These are phyloP conservation scores for Candida alai DNA, from an alignment of 805 yeast species.

Conservation along the genomic window DNA sequence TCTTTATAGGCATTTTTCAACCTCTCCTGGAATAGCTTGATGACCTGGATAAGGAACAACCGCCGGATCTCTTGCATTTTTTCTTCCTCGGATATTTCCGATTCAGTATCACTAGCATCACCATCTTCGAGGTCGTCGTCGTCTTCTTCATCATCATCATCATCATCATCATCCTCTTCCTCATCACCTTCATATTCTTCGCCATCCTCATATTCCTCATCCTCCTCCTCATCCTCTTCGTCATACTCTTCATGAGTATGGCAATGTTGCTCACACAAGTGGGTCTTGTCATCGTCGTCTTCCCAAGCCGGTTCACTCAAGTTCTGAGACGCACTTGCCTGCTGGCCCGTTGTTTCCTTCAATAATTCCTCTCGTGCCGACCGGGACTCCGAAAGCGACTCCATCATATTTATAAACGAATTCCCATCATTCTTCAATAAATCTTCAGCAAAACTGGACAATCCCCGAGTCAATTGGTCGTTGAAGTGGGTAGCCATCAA, in stretches of 20 bases:
- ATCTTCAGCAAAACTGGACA: conserved; percentile 64
- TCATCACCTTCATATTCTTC: conserved; percentile 26
- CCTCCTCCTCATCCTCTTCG: conserved; percentile 21
- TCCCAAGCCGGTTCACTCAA: conserved; percentile 20
- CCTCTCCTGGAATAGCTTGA: conserved; percentile 70
- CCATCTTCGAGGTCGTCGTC: conserved; percentile 45
- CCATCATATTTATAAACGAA: conserved; percentile 76
- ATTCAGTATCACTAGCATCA: conserved; percentile 28
- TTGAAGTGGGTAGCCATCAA: conserved; percentile 10
- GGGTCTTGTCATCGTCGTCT: conserved; percentile 17
- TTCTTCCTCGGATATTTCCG: conserved; percentile 49
- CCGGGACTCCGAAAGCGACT: conserved; percentile 58
- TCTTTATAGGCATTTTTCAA: conserved; percentile 75
- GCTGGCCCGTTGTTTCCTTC: conserved; percentile 11
- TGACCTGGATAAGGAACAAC: conserved; percentile 74
- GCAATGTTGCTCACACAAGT: conserved; percentile 11
- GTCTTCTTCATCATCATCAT: conserved; percentile 35
- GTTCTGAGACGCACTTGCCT: not conserved
- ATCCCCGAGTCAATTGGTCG: conserved; percentile 21
- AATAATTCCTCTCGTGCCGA: conserved; percentile 24
- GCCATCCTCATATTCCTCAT: conserved; percentile 26
- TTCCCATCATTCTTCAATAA: conserved; percentile 73
- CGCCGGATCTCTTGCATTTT: conserved; percentile 75
- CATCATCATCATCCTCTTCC: conserved; percentile 26
- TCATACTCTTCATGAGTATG: conserved; percentile 14